Evolutionary conservation across 2,329 filamentous ascomycete species (phyloP), one percentile per base, ranked within the genome.

Genomic region (Saccharata proteae): DNA sequence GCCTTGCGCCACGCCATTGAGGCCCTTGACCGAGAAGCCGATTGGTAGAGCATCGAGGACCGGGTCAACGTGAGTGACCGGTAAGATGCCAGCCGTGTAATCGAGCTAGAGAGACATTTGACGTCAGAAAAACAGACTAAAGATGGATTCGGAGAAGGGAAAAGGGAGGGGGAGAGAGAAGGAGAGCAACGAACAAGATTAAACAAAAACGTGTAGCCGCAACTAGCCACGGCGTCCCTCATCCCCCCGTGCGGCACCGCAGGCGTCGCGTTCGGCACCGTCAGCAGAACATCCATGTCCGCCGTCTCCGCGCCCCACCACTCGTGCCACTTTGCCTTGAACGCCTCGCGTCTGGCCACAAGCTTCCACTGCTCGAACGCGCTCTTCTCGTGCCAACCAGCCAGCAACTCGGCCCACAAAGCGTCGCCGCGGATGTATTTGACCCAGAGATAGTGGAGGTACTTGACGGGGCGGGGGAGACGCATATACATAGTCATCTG

Each of bases 121-220:
- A 13, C 21, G 21, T 3, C 12, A 22, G 19, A n/a, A 10, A 13
- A 16, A 26, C 11, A 10, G 8, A 10, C 12, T 24, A 34, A 25
- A 38, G 21, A 14, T 16, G 9, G 25, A 11, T 7, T 18, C 11
- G 26, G 12, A 24, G 20, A 24, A 17, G 6, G 32, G 6, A 25
- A 29, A 14, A 7, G 24, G 13, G 11, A 11, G 26, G 18, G 18
- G 34, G 19, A 22, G n/a, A n/a, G n/a, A n/a, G n/a, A n/a, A n/a
- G n/a, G n/a, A n/a, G n/a, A n/a, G n/a, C n/a, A 5, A 60, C 72
- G 56, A 59, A 81, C 77, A 47, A 94, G 42, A 46, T 94, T 94
- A 62, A 90, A 96, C 34, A 93, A 58, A 51, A 94, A 93, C 0
- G 86, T 94, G 49, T 96, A 94, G 1, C 84, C 85, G 46, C 86